A percentile compares a stretch with the other conserved stretches of the same genome.
Evolutionary conservation across 1,284 basidiomycete genomes (phyloP).

Genomic region (Ceratorhiza oryzae-sativae): DNA sequence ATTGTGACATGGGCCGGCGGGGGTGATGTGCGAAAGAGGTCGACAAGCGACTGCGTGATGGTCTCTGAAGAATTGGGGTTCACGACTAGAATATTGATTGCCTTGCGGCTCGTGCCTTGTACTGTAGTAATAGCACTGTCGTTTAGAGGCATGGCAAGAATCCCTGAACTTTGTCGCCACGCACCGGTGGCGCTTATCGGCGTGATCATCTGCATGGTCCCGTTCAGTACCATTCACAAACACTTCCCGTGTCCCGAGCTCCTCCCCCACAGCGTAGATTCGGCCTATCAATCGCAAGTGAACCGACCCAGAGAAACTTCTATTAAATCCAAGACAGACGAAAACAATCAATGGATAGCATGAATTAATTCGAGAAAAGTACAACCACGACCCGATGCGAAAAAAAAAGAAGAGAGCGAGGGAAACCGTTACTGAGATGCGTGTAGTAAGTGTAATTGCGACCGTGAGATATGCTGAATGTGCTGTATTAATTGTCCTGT

Average conservation of each 20-base stretch:
- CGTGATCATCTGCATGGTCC: background rate
- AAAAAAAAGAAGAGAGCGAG: background rate
- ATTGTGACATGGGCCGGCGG: slow-evolving; percentile 42
- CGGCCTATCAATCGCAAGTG: background rate
- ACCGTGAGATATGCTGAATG: background rate
- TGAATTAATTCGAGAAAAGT: slow-evolving; percentile 10
- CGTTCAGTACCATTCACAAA: too few species aligned
- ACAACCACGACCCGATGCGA: background rate
- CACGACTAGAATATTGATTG: slow-evolving; percentile 53
- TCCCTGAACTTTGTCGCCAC: background rate
- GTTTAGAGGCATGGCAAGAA: background rate
- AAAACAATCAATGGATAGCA: slow-evolving; percentile 11
- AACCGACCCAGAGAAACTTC: background rate
- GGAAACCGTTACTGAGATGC: slow-evolving; percentile 5
- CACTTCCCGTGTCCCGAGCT: too few species aligned
- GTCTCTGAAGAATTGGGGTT: slow-evolving; percentile 60
- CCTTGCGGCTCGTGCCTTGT: slow-evolving; percentile 4
- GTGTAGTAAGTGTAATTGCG: slow-evolving; percentile 3
- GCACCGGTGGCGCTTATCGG: background rate
- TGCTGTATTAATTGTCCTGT: background rate
- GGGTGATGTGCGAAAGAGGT: slow-evolving; percentile 42
- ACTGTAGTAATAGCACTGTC: background rate
- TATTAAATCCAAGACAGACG: too few species aligned
- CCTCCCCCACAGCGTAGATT: too few species aligned
- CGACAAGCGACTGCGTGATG: slow-evolving; percentile 51